Conservation (phyloP, 2,329 filamentous ascomycete species). For the Eurotiales sp. region DNA sequence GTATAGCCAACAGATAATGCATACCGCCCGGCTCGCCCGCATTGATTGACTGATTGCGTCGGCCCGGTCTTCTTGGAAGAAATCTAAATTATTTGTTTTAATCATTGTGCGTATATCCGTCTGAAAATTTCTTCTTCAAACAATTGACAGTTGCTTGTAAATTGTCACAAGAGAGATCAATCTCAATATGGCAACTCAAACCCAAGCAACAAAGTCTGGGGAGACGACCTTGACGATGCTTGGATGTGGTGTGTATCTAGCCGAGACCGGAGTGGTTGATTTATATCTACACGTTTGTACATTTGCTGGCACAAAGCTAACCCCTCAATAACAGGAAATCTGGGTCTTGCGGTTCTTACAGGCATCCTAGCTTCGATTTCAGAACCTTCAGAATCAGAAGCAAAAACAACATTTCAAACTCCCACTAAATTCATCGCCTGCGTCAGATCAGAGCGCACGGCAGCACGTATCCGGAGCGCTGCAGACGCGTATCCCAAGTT, state of each 20-base stretch:
- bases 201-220: slow-evolving; percentile 30
- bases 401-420: slow-evolving; percentile 43
- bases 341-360: slow-evolving; percentile 79
- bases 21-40: slow-evolving; percentile 9
- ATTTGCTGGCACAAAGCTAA: not conserved
- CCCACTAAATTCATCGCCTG: slow-evolving; percentile 78
- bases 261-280: not conserved
- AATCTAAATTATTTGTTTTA: too few relatives aligned
- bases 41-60: not conserved
- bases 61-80: too few relatives aligned
- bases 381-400: slow-evolving; percentile 35
- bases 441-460: slow-evolving; percentile 66
- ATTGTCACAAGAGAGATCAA: not conserved
- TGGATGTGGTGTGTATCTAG: slow-evolving; percentile 67
- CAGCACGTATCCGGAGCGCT: slow-evolving; percentile 63
- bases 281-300: not conserved
- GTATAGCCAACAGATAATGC: not conserved
- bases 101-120: too few relatives aligned
- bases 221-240: slow-evolving; percentile 70
- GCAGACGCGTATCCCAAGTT: slow-evolving; percentile 59
- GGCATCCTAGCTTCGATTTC: slow-evolving; percentile 71
- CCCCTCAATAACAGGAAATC: slow-evolving; percentile 56
- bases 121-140: not conserved
- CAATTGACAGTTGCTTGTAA: not conserved
- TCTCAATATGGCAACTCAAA: slow-evolving; percentile 9